Conservation (phyloP, 257 asterid genomes). For the Marsdenia floribunda region DNA sequence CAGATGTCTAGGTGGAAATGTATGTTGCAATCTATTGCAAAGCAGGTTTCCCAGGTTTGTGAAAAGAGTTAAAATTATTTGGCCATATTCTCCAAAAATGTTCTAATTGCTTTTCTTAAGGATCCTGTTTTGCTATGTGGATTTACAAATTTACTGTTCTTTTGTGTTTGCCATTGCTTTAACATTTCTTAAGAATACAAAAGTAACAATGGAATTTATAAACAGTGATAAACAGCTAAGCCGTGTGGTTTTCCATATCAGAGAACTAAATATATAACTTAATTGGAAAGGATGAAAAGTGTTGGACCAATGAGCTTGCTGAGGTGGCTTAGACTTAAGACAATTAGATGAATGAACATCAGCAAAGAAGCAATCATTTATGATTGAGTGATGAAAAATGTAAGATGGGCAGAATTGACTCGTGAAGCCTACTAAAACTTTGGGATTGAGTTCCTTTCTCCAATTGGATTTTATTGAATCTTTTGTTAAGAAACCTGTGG, state of each 20-base stretch:
- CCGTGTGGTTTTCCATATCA: background rate
- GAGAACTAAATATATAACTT: background rate
- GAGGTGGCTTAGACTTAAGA: background rate
- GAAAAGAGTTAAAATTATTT: slow-evolving; percentile 11
- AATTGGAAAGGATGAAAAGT: background rate
- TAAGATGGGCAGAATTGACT: background rate
- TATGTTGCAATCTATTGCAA: slow-evolving; percentile 62
- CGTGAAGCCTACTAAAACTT: background rate
- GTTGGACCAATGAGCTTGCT: background rate
- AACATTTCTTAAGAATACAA: background rate
- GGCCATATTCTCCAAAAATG: background rate
- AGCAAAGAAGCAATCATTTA: background rate
- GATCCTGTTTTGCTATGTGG: background rate
- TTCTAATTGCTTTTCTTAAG: background rate
- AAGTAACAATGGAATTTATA: background rate
- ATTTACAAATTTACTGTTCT: background rate
- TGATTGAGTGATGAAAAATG: background rate
- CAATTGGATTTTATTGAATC: background rate
- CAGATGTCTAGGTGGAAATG: slow-evolving; percentile 85
- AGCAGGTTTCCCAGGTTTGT: slow-evolving; percentile 94
- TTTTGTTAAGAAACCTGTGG: background rate
- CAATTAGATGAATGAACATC: background rate
- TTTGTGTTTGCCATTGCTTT: background rate
- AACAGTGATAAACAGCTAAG: background rate
- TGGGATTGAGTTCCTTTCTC: background rate